phyloP scores from a whole-genome alignment of 148 eudicot species.

The Amaranthus palmeri region DNA sequence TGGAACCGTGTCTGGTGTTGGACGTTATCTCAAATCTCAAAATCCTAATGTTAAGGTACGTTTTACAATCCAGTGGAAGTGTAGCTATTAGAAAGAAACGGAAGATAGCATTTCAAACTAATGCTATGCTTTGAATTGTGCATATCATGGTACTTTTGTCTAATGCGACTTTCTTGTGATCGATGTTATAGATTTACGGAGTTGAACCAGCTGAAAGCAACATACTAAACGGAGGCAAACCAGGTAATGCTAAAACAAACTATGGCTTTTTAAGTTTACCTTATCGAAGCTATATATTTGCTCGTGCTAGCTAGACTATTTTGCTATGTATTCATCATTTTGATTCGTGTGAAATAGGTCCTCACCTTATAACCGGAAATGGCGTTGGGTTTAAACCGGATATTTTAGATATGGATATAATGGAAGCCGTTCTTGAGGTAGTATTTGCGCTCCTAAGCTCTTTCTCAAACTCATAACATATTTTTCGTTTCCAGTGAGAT shows the following conservation, averaged over 20 bases:
- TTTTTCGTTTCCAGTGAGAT: too few relatives aligned
- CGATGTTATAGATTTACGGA: constrained; percentile 62
- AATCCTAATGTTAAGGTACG: constrained; percentile 86
- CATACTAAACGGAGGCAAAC: constrained; percentile 92
- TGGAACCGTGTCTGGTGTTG: constrained; percentile 94
- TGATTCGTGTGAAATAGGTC: constrained; percentile 41
- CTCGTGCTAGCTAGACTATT: neutral
- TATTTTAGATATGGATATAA: constrained; percentile 89
- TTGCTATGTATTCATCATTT: neutral
- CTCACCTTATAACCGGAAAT: constrained; percentile 90
- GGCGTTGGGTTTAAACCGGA: constrained; percentile 98
- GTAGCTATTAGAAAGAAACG: too few relatives aligned
- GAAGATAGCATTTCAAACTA: too few relatives aligned
- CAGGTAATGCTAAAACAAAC: constrained; percentile 41
- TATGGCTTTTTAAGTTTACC: neutral
- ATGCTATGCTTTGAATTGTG: neutral
- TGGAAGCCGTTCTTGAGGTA: constrained; percentile 94
- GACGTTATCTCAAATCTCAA: constrained; percentile 81
- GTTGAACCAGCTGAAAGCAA: constrained; percentile 94
- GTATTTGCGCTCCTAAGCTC: neutral
- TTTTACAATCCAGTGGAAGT: too few relatives aligned
- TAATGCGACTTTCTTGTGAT: neutral
- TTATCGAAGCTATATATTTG: neutral
- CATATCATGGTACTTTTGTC: neutral
- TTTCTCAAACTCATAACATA: neutral